phyloP scores from a whole-genome alignment of 768 basidiomycete species.

The Candolleomyces eurysporus region DNA sequence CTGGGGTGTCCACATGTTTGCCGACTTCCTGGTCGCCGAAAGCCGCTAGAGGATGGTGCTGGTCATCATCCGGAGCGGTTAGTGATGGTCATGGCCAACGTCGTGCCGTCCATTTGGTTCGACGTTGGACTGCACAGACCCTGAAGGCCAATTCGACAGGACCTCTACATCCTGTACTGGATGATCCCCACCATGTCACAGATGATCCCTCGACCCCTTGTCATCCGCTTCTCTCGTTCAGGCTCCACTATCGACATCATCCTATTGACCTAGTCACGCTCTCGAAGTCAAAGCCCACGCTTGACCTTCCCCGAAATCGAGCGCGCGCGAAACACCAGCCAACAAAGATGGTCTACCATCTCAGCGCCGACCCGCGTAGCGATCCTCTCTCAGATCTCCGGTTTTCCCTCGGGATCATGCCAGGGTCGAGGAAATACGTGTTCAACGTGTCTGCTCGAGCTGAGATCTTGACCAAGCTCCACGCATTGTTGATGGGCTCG shows the following conservation, averaged over 20 bases:
- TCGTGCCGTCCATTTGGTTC: slow-evolving; percentile 37
- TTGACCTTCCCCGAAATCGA: too few species aligned
- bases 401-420: slow-evolving; percentile 78
- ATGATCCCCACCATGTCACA: slow-evolving; percentile 36
- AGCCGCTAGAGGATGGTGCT: slow-evolving; percentile 34
- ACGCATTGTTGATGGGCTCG: slow-evolving; percentile 79
- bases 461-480: slow-evolving; percentile 79
- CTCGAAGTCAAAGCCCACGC: too few species aligned
- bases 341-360: slow-evolving; percentile 14
- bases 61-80: slow-evolving; percentile 40
- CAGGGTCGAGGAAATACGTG: slow-evolving; percentile 72
- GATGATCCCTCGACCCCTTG: slow-evolving; percentile 37
- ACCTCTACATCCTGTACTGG: slow-evolving; percentile 34
- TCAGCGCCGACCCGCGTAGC: slow-evolving; percentile 17
- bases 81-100: slow-evolving; percentile 41
- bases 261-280: too few species aligned
- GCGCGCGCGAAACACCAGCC: too few species aligned
- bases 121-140: slow-evolving; percentile 36
- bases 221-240: slow-evolving; percentile 41
- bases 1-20: slow-evolving; percentile 63
- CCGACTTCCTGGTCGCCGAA: slow-evolving; percentile 69
- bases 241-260: too few species aligned
- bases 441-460: slow-evolving; percentile 74
- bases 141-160: slow-evolving; percentile 40
- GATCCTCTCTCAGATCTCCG: slow-evolving; percentile 73